Conservation (phyloP, 2,329 filamentous ascomycete species). For the Escovopsis sp. region DNA sequence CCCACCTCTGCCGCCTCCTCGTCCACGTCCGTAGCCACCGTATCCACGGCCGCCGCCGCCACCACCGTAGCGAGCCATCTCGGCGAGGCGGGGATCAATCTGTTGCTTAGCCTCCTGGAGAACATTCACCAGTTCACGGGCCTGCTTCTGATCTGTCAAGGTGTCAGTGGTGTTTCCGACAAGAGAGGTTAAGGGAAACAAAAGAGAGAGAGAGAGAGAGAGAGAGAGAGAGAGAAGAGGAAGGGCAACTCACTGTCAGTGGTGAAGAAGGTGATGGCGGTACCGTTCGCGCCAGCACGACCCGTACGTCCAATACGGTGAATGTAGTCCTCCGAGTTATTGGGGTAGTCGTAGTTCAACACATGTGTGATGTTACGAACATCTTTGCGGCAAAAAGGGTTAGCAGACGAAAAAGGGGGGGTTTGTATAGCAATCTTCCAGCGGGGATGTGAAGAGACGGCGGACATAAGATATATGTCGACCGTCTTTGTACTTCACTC, state of each 20-base stretch:
- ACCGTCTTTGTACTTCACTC: slow-evolving; percentile 38
- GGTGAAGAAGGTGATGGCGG: slow-evolving; percentile 96
- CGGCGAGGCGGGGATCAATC: slow-evolving; percentile 85
- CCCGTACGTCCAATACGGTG: slow-evolving; percentile 94
- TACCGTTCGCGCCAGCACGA: slow-evolving; percentile 85
- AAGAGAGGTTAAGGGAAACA: too few relatives aligned
- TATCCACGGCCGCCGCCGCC: slow-evolving; percentile 63
- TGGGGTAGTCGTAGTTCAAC: slow-evolving; percentile 99
- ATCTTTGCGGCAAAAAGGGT: slow-evolving; percentile 67
- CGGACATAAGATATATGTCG: slow-evolving; percentile 32
- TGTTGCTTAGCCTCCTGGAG: slow-evolving; percentile 95
- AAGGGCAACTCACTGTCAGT: slow-evolving; percentile 73
- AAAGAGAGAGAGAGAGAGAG: too few relatives aligned
- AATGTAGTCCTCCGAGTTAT: slow-evolving; percentile 98
- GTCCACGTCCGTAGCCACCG: slow-evolving; percentile 55
- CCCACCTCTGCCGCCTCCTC: slow-evolving; percentile 38
- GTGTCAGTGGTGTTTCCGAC: slow-evolving; percentile 19
- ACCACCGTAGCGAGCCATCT: slow-evolving; percentile 89
- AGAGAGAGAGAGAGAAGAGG: not conserved
- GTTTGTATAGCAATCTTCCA: slow-evolving; percentile 47
- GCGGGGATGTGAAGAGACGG: slow-evolving; percentile 31
- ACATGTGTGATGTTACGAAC: slow-evolving; percentile 99
- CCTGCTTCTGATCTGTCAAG: slow-evolving; percentile 67
- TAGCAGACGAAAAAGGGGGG: slow-evolving; percentile 49
- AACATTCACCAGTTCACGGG: slow-evolving; percentile 87